Base-by-base conservation (phyloP, 495 filamentous ascomycete species). In the Mytilinidion resinicola region DNA sequence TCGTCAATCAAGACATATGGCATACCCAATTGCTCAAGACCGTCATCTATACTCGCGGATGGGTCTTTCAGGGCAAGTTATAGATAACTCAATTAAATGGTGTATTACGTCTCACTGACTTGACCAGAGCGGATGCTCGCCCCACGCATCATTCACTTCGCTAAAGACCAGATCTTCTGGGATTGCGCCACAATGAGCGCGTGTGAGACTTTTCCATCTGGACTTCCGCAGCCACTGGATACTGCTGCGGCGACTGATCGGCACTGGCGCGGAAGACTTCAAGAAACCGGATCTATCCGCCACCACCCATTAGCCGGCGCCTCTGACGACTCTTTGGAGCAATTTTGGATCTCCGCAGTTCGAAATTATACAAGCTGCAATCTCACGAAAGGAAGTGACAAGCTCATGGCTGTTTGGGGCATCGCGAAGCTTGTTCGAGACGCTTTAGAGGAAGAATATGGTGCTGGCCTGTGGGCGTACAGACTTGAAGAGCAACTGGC, bases 401-500 rank as follows among this genome's bases (percentile, higher is more conserved):
- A 64, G 20, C 19, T 34, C 10, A 44, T 64, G 9, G 61, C 61
- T 3, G 53, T 64, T 11, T 64, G 61, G 61, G 39, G 61, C 10
- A 57, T 64, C 21, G 61, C 61, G 30, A 64, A 64, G 48, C 52
- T 64, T 17, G 52, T 60, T 15, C 56, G 57, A 3, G 61, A 64
- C 46, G 46, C 9, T 17, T 12, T 53, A 9, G 51, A 30, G 4
- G 44, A 53, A 12, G 51, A 50, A 25, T 63, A 63, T 15, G 61
- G 43, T 20, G 10, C 10, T 10, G 61, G 61, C 11, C 19, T 63
- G 7, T 63, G 61, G 61, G 46, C 55, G 25, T 10, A 51, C 2
- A 47, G 51, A 25, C 30, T 63, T 12, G 61, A 55, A 35, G 56
- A 63, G 9, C 61, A 63, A 17, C 36, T 63, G n/a, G 51, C 56